Base-by-base conservation (phyloP, 192 early-diverging fungal genomes). In the Chytriomyces hyalinus region DNA sequence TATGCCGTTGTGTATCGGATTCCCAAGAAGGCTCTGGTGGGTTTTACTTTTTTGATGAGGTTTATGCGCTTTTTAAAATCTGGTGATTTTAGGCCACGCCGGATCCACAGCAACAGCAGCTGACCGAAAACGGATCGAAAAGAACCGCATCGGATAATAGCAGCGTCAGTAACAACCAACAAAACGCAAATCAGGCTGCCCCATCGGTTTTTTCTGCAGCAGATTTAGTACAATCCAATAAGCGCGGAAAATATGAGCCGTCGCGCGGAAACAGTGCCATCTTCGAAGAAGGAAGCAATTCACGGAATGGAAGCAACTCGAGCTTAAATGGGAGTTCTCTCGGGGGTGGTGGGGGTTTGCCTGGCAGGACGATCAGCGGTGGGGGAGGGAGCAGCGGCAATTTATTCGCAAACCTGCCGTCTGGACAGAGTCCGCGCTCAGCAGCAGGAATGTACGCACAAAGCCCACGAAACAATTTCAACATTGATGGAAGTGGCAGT, bases 1-100 rank as follows among this genome's bases (percentile, higher is more conserved):
- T 73, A 84, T 17, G 49, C 76, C 43, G 78, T 70, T 11, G 80
- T 81, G 2, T 88, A 88, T 65, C 81, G 82, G 63, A 88, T 88
- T 49, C 87, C 87, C 8, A 88, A 88, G 76, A 75, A 79, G 62
- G 13, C 51, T 0, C 8, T 67, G 24, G 46, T 57, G 53, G 20
- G 53, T 57, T 13, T 5, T 3, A 2, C 4, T 57, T 13, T 20
- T 57, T 57, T 20, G 36, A 36, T 36, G 1, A 36, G 36, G 36
- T 60, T 60, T 60, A 22, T 60, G 15, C 22, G 2, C 57, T n/a
- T 1, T 60, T 22, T 60, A 22, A n/a, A 60, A 60, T 3, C 15
- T n/a, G 15, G 15, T 2, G 15, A 22, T 60, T 17, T 22, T 22
- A 60, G 57, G 22, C 57, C 4, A 17, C 57, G 15, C 57, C 57